Base-by-base conservation (phyloP, 2,329 filamentous ascomycete species). In the Clonostachys rhizophaga region DNA sequence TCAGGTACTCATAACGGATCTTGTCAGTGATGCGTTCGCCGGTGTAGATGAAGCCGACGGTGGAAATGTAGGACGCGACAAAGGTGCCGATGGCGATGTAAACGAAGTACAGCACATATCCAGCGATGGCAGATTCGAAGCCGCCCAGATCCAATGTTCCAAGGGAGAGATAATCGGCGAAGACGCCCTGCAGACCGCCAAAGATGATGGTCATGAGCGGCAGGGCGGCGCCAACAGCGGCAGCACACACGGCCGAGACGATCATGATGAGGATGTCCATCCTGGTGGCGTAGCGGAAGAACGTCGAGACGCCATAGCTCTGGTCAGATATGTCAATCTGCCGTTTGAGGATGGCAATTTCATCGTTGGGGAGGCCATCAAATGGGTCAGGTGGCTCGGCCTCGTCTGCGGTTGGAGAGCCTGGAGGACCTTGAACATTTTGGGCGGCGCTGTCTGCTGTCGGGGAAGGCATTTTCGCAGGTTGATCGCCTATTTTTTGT, bases 31-130 rank as follows among this genome's bases (percentile, higher is more conserved):
- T 83, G 59, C 90, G 85, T 64, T 92, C 88, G 48, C 88, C 89
- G 1, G 84, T 86, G 59, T 90, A 96, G 57, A 96, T 95, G 70
- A 95, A 96, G 17, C 89, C 89, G 17, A 95, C 83, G 0, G 91
- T 96, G 20, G 83, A 78, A 49, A 95, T 72, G 63, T 95, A 95
- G 42, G 85, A 78, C 4, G 84, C 83, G 42, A 88, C 67, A 54
- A 95, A 95, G 60, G 91, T 86, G 52, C 76, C 90, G 49, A 95
- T 83, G 41, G 81, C 90, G 42, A 96, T 78, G 63, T 95, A 95
- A 34, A 96, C 70, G 54, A 95, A 94, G 66, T 95, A 95, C 36
- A 95, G 68, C 11, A 91, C 86, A 55, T 86, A 79, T 40, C 74
- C 71, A 9, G 69, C 69, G 55, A 95, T 70, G 49, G 82, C 69